Percentiles rank a stretch among this genome's conserved stretches.
Conservation (phyloP, 768 basidiomycete species). For the Rhodosporidiobolus odoratus region DNA sequence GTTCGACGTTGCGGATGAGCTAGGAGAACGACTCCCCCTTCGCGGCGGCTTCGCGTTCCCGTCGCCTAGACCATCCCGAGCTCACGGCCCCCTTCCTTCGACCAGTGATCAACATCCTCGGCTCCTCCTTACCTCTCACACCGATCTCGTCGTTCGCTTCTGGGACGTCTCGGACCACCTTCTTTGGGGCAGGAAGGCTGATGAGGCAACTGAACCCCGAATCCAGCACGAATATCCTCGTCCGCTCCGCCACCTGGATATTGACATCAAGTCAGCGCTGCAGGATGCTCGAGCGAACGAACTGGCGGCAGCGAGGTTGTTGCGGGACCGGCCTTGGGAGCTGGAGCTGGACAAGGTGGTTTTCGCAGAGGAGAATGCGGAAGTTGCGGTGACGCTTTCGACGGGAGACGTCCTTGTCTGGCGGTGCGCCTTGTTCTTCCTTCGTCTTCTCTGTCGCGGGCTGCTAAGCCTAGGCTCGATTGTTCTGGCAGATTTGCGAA, state of each 20-base stretch:
- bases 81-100: conserved; percentile 46
- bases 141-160: conserved; percentile 63
- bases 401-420: conserved; percentile 49
- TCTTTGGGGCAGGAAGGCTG: conserved; percentile 49
- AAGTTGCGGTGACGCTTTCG: conserved; percentile 46
- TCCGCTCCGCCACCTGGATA: conserved; percentile 58
- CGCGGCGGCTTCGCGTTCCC: conserved; percentile 50
- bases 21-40: conserved; percentile 14
- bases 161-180: conserved; percentile 70
- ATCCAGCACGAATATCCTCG: conserved; percentile 56
- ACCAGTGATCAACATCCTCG: conserved; percentile 54
- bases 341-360: conserved; percentile 47
- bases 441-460: too few relatives aligned
- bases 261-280: conserved; percentile 51
- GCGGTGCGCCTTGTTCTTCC: conserved; percentile 38
- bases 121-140: conserved; percentile 60
- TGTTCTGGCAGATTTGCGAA: conserved; percentile 4
- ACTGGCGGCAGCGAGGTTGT: conserved; percentile 44
- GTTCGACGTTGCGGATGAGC: conserved; percentile 15
- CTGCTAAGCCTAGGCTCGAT: background rate
- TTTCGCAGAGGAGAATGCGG: conserved; percentile 47
- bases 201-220: background rate
- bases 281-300: conserved; percentile 13
- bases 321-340: conserved; percentile 43
- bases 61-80: conserved; percentile 43